Evolutionary conservation across 2,329 filamentous ascomycete genomes (phyloP), one percentile per base, ranked within the genome.

Genomic region (Microsporum audouinii): DNA sequence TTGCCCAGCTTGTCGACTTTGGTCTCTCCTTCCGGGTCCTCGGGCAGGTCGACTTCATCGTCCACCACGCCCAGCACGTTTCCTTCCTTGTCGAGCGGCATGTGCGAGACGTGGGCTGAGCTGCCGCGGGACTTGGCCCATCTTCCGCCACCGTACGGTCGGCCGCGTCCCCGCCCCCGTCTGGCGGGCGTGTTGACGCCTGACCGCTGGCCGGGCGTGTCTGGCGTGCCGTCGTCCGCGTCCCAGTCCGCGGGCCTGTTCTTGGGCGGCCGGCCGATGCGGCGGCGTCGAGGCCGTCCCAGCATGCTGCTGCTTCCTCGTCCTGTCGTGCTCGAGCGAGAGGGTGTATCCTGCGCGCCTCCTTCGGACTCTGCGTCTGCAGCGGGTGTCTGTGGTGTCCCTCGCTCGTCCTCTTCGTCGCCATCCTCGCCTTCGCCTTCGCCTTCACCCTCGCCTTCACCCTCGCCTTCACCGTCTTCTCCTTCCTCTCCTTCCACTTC

Each of bases 1-100:
- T 89, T 85, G 34, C 94, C 94, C 68, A 88, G 75, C 77, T 92
- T 92, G 76, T 96, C 89, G 6, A 99, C 92, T 77, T 97, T 99
- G 65, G 84, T 84, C 76, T 96, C 91, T 66, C 94, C 94, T 70
- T 92, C 90, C 1, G 86, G 76, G 68, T 97, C 92, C 69, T 94
- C 88, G 76, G 92, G 87, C 75, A 90, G 85, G 62, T 91, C 96
- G 58, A 94, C 94, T 69, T 96, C 91, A 70, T 95, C 95, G 74
- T 97, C 94, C 63, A 96, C 87, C 3, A 90, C 43, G 14, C 23
- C 43, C 5, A 47, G 43, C 8, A 47, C 43, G 43, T 85, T 47
- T n/a, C 47, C 47, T 8, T 51, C 47, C 8, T 51, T 51, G 63
- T 95, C 88, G 69, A 4, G 90, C 5, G 47, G 47, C 47, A 33